Base-by-base conservation (phyloP, 495 filamentous ascomycete genomes). In the Tuber melanosporum region DNA sequence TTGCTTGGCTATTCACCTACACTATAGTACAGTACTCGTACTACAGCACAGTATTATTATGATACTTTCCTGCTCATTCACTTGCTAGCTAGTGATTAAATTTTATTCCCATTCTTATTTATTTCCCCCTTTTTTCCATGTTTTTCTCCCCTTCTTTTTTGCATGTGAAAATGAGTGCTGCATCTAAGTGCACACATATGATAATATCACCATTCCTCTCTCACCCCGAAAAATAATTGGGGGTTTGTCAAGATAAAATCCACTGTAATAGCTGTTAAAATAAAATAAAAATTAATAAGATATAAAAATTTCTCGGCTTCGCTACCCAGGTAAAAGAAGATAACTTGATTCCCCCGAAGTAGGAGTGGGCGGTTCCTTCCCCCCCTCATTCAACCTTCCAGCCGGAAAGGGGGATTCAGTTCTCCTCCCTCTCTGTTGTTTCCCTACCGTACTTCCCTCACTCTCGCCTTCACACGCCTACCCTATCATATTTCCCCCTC, bases 381-480 rank as follows among this genome's bases (percentile, higher is more conserved):
- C 14, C 26, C 57, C 52, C 32, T 32, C 52, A 62, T 66, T 66
- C 57, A 66, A 62, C 52, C 52, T 32, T n/a, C 57, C 26, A 36
- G 14, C 57, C 57, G 14, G 57, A 66, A 46, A 41, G 71, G 42
- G 71, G 74, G 15, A 71, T 71, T 71, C 57, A 76, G 57, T 75
- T 73, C 77, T 76, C 57, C 76, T 80, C 73, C 71, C 71, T 71
- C 74, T 73, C 62, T 66, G 72, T 76, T 74, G 72, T 62, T 14
- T 62, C 22, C n/a, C 26, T 71, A 62, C 22, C n/a, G 20, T 71
- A 62, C 71, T 71, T 71, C 52, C 26, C 52, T 62, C 75, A 10
- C 42, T 41, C 49, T 75, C 76, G 42, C 44, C 74, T 52, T 72
- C 73, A 41, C 46, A 42, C 76, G 42, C 43, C 44, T 45, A n/a